Base-by-base conservation (phyloP, 2,329 filamentous ascomycete species). In the Metarhizium humberi region DNA sequence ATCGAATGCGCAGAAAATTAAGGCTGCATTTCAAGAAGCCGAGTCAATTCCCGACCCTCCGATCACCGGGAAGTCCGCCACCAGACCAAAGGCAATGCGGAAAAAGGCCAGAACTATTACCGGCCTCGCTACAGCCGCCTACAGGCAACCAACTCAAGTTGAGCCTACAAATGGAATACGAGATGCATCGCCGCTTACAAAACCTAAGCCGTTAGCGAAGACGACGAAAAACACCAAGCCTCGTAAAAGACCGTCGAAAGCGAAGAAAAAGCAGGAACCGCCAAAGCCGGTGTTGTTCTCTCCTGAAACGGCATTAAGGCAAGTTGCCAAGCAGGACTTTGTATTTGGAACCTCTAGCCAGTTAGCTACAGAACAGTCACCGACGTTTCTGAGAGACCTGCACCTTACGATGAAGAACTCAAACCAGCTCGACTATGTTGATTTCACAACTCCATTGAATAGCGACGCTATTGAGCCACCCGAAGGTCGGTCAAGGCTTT, bases 261-360 rank as follows among this genome's bases (percentile, higher is more conserved):
- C 63, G 55, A 78, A 74, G 56, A 72, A 71, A 66, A 78, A 72
- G 61, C 61, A 66, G 51, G 57, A 60, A 48, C 64, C 64, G 1
- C 71, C 74, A n/a, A 74, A 75, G 20, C 73, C 75, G 46, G 68
- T 80, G 18, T 67, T 95, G 2, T 73, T 89, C 11, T 89, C 88
- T 1, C 90, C 90, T 0, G 75, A 73, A 50, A 80, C 86, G 29
- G 90, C 89, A 1, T 70, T 86, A 47, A 80, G 80, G 53, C 79
- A 86, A 60, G 79, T 87, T 14, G 76, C 80, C 3, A 75, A 79
- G 1, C 90, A 94, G 66, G 83, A 91, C 57, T 88, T 92, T 64
- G 72, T 95, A 0, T 95, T 95, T 69, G 90, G 90, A 1, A 94
- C 90, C 0, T 92, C 87, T 1, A 95, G 90, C 67, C 90, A 95